These are phyloP conservation scores for Talaromyces trachyspermus DNA, from an alignment of 495 filamentous ascomycete species.

Conservation along the genomic window DNA sequence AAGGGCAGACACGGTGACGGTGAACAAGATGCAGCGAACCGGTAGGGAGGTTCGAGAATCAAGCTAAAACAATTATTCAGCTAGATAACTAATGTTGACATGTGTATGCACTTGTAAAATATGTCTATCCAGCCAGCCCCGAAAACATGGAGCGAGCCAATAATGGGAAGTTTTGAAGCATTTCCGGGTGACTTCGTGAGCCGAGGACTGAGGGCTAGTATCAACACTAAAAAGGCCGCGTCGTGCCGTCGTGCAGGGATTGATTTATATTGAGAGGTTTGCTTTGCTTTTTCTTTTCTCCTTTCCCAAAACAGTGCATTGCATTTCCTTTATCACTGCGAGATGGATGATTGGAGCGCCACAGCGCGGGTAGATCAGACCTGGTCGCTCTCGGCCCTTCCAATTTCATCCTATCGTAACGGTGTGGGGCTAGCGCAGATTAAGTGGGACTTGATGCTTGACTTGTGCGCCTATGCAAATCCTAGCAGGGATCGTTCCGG, in stretches of 20 bases:
- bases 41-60: too few species aligned
- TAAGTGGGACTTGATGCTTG: background rate
- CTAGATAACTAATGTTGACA: too few species aligned
- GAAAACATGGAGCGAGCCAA: too few species aligned
- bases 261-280: background rate
- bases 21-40: background rate
- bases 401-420: background rate
- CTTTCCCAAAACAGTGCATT: background rate
- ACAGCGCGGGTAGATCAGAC: too few species aligned
- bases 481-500: background rate
- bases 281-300: background rate
- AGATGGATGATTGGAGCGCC: slow-evolving; percentile 1
- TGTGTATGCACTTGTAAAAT: too few species aligned
- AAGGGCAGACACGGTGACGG: slow-evolving; percentile 12
- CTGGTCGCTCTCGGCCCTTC: background rate
- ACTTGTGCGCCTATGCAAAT: background rate
- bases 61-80: too few species aligned
- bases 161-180: too few species aligned
- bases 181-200: too few species aligned
- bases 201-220: too few species aligned
- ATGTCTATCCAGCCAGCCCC: too few species aligned
- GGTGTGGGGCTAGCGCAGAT: background rate
- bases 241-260: too few species aligned
- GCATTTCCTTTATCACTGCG: background rate
- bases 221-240: too few species aligned